These are phyloP conservation scores for Eruca vesicaria DNA, from an alignment of 441 rosid genomes.

Conservation along the genomic window DNA sequence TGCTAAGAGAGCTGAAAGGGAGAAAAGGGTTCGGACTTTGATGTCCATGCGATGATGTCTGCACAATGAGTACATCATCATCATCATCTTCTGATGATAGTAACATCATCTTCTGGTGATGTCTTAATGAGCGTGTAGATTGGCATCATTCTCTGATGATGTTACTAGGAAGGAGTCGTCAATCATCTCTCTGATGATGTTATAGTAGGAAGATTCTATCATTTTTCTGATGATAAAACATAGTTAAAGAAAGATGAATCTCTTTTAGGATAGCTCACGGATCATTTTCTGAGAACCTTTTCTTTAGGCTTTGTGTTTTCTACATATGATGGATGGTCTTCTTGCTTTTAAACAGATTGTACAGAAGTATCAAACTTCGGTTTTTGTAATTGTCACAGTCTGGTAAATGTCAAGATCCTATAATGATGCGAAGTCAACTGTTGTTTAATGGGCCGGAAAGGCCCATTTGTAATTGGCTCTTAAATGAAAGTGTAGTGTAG, in stretches of 20 bases:
- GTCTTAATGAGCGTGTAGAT: slow-evolving; percentile 1
- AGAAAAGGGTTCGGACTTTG: slow-evolving; percentile 61
- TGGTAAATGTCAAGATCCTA: not conserved
- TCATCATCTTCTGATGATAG: slow-evolving; percentile 40
- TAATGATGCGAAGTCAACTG: not conserved
- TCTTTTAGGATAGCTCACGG: slow-evolving; percentile 13
- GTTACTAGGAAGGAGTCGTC: not conserved
- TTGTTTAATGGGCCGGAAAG: slow-evolving; percentile 1
- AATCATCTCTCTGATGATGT: slow-evolving; percentile 28
- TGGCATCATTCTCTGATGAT: slow-evolving; percentile 28
- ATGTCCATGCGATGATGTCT: slow-evolving; percentile 70
- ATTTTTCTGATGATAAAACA: slow-evolving; percentile 21
- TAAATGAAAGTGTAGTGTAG: not conserved
- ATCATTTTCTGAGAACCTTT: not conserved
- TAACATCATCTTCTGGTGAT: slow-evolving; percentile 33
- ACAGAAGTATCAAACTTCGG: not conserved
- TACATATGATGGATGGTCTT: slow-evolving; percentile 5
- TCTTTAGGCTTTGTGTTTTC: slow-evolving; percentile 5
- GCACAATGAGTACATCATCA: slow-evolving; percentile 41
- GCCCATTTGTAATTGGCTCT: not conserved
- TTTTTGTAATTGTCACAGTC: slow-evolving; percentile 6
- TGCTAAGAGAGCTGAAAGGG: slow-evolving; percentile 65
- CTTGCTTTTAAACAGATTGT: slow-evolving; percentile 13
- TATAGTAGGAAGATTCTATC: slow-evolving; percentile 12
- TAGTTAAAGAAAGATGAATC: slow-evolving; percentile 22